phyloP scores from a whole-genome alignment of 2,329 filamentous ascomycete genomes.

The Beauveria brongniartii region DNA sequence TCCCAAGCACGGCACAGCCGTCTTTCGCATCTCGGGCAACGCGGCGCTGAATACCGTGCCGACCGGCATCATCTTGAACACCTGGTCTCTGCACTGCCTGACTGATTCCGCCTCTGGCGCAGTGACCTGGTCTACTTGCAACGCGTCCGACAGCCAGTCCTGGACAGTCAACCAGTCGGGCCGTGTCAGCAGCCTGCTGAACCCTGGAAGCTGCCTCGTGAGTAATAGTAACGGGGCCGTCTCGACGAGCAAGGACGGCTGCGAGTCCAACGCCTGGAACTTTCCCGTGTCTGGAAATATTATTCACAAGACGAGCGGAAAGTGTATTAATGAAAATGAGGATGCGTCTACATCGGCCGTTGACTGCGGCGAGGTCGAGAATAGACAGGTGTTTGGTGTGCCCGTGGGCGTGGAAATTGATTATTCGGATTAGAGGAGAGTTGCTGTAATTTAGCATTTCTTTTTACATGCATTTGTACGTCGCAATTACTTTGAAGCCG shows the following conservation, averaged over 20 bases:
- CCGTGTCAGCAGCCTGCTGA: slow-evolving; percentile 28
- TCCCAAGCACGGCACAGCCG: slow-evolving; percentile 26
- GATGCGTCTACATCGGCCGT: slow-evolving; percentile 15
- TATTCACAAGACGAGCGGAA: slow-evolving; percentile 20
- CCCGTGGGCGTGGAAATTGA: slow-evolving; percentile 27
- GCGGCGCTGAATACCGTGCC: slow-evolving; percentile 22
- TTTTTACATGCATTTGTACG: too few species aligned
- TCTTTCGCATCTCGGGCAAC: slow-evolving; percentile 30
- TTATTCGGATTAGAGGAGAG: neutral
- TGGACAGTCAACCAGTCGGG: slow-evolving; percentile 28
- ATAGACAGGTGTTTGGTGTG: slow-evolving; percentile 36
- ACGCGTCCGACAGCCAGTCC: slow-evolving; percentile 30
- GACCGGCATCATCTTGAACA: slow-evolving; percentile 40
- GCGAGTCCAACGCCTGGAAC: slow-evolving; percentile 23
- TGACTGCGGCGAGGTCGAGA: slow-evolving; percentile 25
- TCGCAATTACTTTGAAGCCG: too few species aligned
- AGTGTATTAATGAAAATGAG: slow-evolving; percentile 30
- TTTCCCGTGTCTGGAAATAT: slow-evolving; percentile 35
- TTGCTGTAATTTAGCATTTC: too few species aligned
- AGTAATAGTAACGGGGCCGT: slow-evolving; percentile 2
- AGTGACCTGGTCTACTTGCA: slow-evolving; percentile 26
- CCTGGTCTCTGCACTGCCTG: slow-evolving; percentile 32
- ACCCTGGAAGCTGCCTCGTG: slow-evolving; percentile 21
- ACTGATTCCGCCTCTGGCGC: slow-evolving; percentile 8
- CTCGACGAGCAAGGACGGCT: neutral